Conservation (phyloP, 1,139 yeast genomes). For the Pneumocystis sp. region DNA sequence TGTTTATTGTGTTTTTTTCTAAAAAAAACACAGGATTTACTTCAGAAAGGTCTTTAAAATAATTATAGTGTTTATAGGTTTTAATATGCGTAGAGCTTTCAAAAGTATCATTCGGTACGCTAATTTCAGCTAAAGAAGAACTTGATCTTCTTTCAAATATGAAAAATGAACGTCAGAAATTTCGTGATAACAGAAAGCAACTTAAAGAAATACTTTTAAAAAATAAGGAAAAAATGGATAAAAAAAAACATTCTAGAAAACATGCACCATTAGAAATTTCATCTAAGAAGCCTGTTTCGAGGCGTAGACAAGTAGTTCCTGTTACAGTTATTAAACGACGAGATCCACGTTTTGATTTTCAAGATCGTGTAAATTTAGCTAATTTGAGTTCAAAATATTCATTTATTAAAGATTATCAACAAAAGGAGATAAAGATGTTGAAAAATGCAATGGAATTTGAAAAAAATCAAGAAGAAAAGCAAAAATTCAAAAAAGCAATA, state of each 20-base stretch:
- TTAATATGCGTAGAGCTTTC: background rate
- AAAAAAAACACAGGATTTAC: background rate
- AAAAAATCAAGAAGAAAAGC: slow-evolving; percentile 32
- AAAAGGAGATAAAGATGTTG: slow-evolving; percentile 52
- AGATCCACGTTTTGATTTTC: slow-evolving; percentile 82
- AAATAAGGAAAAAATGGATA: background rate
- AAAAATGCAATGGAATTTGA: slow-evolving; percentile 41
- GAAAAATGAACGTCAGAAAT: background rate
- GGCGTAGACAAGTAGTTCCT: slow-evolving; percentile 16
- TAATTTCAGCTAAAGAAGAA: background rate
- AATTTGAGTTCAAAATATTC: slow-evolving; percentile 51
- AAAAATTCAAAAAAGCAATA: slow-evolving; percentile 31
- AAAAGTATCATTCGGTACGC: background rate
- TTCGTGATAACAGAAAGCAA: background rate
- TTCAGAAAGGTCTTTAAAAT: background rate
- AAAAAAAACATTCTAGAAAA: slow-evolving; percentile 9
- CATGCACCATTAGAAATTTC: slow-evolving; percentile 18
- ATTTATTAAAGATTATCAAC: slow-evolving; percentile 73
- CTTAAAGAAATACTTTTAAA: background rate
- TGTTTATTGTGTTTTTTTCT: background rate
- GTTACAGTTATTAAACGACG: slow-evolving; percentile 21
- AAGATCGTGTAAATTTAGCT: slow-evolving; percentile 70
- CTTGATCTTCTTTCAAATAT: background rate
- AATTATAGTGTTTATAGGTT: background rate
- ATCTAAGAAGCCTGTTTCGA: slow-evolving; percentile 15